These are phyloP conservation scores for Chytriomyces sp. DNA, from an alignment of 192 early-diverging fungal species.

Conservation along the genomic window DNA sequence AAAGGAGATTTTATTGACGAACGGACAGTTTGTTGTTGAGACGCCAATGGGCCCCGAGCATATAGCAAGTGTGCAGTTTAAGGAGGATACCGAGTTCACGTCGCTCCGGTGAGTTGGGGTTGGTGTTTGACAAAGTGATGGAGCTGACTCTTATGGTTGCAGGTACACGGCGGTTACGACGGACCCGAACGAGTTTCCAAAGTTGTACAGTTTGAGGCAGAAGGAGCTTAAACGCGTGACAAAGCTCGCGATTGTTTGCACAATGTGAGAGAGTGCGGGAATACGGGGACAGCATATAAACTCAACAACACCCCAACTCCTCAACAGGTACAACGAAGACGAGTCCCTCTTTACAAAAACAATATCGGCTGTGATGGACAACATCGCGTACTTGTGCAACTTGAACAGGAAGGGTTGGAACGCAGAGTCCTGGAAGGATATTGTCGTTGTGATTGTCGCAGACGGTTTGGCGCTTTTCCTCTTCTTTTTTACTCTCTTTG, in stretches of 20 bases:
- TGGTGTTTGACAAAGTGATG: constrained; percentile 63
- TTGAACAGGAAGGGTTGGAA: constrained; percentile 65
- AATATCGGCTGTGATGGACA: constrained; percentile 68
- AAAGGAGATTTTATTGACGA: constrained; percentile 36
- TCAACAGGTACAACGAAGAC: constrained; percentile 69
- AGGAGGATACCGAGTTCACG: constrained; percentile 69
- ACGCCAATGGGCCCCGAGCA: constrained; percentile 50
- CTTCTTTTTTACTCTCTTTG: neutral
- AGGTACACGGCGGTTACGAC: constrained; percentile 74
- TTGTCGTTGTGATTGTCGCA: constrained; percentile 74
- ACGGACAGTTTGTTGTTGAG: constrained; percentile 51
- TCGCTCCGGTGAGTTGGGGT: constrained; percentile 50
- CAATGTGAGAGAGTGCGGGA: constrained; percentile 59
- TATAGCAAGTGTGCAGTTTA: constrained; percentile 46
- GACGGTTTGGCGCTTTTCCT: constrained; percentile 57
- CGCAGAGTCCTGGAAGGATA: constrained; percentile 71
- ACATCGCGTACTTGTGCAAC: constrained; percentile 71
- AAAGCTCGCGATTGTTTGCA: constrained; percentile 74
- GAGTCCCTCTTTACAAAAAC: constrained; percentile 67
- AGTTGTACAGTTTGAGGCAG: constrained; percentile 67
- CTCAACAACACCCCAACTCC: neutral
- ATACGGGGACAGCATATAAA: constrained; percentile 54
- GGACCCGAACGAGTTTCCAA: constrained; percentile 69
- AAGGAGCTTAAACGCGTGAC: constrained; percentile 59
- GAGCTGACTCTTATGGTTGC: constrained; percentile 60